Conservation (phyloP, 371 early-diverging fungal species). For the Mortierella sp. region DNA sequence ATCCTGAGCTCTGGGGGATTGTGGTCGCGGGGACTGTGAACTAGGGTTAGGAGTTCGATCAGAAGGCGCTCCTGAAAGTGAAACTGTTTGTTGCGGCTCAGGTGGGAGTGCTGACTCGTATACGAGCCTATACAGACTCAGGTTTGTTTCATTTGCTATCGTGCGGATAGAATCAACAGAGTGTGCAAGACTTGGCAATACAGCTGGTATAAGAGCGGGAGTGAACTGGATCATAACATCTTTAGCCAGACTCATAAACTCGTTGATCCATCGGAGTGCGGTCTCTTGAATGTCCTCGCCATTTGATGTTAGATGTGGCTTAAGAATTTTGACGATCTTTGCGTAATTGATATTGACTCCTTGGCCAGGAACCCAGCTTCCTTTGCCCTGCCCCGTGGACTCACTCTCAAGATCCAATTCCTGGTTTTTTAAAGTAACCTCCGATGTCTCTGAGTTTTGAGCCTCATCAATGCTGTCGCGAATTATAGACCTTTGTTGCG, state of each 20-base stretch:
- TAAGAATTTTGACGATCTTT: constrained; percentile 82
- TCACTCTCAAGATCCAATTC: constrained; percentile 39
- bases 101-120: constrained; percentile 63
- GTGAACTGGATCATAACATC: constrained; percentile 82
- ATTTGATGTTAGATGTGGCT: constrained; percentile 79
- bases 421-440: neutral
- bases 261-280: constrained; percentile 89
- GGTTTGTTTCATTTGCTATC: constrained; percentile 82
- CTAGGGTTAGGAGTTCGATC: constrained; percentile 23
- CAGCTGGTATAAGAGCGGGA: constrained; percentile 79
- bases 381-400: constrained; percentile 64
- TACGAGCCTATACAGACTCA: constrained; percentile 79
- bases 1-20: constrained; percentile 52
- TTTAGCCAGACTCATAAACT: constrained; percentile 84
- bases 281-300: constrained; percentile 92
- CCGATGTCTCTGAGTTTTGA: neutral
- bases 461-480: constrained; percentile 12
- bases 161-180: constrained; percentile 68
- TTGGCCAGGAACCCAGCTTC: constrained; percentile 77
- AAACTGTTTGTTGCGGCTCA: constrained; percentile 18
- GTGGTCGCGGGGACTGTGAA: constrained; percentile 45
- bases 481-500: constrained; percentile 27
- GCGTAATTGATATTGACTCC: constrained; percentile 84
- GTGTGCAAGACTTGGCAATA: constrained; percentile 89
- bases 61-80: constrained; percentile 5